A percentile compares a stretch with the other conserved stretches of the same genome.
These are phyloP conservation scores for Chenopodium quinoa DNA, from an alignment of 148 eudicot genomes.

Conservation along the genomic window DNA sequence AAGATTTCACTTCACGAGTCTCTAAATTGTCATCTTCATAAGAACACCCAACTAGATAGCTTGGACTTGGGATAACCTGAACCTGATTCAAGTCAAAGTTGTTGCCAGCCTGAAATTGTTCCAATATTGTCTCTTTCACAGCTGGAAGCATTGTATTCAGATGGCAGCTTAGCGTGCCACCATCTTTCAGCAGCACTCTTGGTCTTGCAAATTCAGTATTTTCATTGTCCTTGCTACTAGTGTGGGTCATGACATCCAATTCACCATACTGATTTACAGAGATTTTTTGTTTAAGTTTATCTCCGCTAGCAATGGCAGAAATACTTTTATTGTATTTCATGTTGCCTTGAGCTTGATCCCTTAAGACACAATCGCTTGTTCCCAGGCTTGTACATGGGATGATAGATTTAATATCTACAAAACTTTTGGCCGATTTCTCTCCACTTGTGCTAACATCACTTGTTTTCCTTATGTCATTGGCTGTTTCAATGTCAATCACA, in stretches of 20 bases:
- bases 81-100: slow-evolving; percentile 29
- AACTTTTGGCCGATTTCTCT: not conserved
- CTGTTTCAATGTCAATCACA: not conserved
- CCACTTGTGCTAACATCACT: slow-evolving; percentile 1
- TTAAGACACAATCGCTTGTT: not conserved
- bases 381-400: not conserved
- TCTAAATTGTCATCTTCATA: slow-evolving; percentile 2
- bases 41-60: not conserved
- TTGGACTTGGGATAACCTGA: slow-evolving; percentile 11
- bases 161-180: not conserved
- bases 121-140: slow-evolving; percentile 9
- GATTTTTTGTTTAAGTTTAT: too few relatives aligned
- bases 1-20: not conserved
- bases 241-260: not conserved
- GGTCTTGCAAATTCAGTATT: not conserved
- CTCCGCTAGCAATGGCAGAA: not conserved
- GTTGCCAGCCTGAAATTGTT: slow-evolving; percentile 8
- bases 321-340: not conserved
- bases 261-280: too few relatives aligned
- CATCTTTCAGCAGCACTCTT: not conserved
- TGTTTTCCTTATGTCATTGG: not conserved
- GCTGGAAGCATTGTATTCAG: not conserved
- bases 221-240: not conserved
- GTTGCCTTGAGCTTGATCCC: slow-evolving; percentile 1
- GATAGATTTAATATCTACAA: not conserved